Base-by-base conservation (phyloP, 257 asterid species). In the Ilex asprella region DNA sequence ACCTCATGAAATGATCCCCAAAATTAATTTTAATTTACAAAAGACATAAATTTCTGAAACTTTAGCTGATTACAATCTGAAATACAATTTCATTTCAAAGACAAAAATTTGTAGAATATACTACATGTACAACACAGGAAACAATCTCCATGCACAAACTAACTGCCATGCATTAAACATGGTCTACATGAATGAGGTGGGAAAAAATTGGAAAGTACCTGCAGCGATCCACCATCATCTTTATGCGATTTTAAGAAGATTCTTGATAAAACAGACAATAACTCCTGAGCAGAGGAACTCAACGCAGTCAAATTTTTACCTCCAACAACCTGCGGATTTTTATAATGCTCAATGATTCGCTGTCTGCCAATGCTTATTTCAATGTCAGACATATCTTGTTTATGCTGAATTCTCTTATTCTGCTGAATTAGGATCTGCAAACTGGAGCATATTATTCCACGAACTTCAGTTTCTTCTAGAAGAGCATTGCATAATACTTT, bases 401-500 rank as follows among this genome's bases (percentile, higher is more conserved):
- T 94, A 57, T 93, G 84, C 44, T 73, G 60, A 75, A 82, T 70
- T 59, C 64, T 69, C 80, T 80, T 76, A 69, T 93, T 93, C 75
- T 93, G 97, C 79, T 77, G 88, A 73, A 93, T 79, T 64, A 89
- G 95, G 58, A 76, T 87, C 74, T 87, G 94, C 84, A 93, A 62
- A 73, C 96, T 77, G 76, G 96, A 79, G 73, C 95, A 89, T 72
- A 89, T 75, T 61, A 89, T 79, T 70, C 96, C 95, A 54, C 78
- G 80, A 65, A 82, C 69, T 55, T 75, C 81, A 21, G 86, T 73
- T 70, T 93, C 99, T 69, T 81, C 88, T 58, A 67, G 77, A 41
- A 93, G 87, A 62, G 94, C 91, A 66, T 74, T 75, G 66, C 79
- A 68, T 62, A 93, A 63, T 49, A 68, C 81, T 75, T 64, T 78